A percentile compares a stretch with the other conserved stretches of the same genome.
Evolutionary conservation across 345 rosid species (phyloP).

Genomic region (Gossypium bickii): DNA sequence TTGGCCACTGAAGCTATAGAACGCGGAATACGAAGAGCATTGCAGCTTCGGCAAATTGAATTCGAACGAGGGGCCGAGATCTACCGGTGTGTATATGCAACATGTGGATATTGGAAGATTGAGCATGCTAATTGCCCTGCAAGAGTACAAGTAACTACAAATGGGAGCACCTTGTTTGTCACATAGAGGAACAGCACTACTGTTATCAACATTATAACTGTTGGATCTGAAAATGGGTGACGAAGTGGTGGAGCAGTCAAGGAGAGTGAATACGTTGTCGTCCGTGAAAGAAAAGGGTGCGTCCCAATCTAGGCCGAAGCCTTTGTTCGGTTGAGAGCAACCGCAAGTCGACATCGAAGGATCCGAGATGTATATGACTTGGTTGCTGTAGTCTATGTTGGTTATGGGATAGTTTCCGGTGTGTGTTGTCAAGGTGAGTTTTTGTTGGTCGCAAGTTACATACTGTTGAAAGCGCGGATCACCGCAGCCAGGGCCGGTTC

Average conservation of each 20-base stretch:
- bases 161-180: conserved; percentile 71
- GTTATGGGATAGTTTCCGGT: conserved; percentile 73
- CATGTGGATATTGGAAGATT: conserved; percentile 76
- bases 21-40: conserved; percentile 59
- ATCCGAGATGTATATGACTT: conserved; percentile 58
- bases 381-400: conserved; percentile 58
- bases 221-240: conserved; percentile 53
- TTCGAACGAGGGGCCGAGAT: conserved; percentile 82
- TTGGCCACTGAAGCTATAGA: conserved; percentile 69
- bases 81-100: conserved; percentile 83
- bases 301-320: conserved; percentile 83
- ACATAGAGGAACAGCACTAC: conserved; percentile 45
- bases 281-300: conserved; percentile 84
- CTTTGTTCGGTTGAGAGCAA: conserved; percentile 70
- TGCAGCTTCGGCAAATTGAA: conserved; percentile 63
- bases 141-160: conserved; percentile 75
- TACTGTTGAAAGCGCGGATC: conserved; percentile 74
- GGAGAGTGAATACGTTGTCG: conserved; percentile 69
- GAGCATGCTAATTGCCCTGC: conserved; percentile 63
- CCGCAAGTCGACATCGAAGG: conserved; percentile 85
- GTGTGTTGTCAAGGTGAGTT: conserved; percentile 64
- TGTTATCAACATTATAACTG: conserved; percentile 18
- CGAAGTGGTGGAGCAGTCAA: conserved; percentile 58
- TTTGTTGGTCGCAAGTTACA: conserved; percentile 47
- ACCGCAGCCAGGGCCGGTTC: conserved; percentile 80